These are phyloP conservation scores for Maudiozyma barnettii DNA, from an alignment of 805 yeast species.

Conservation along the genomic window DNA sequence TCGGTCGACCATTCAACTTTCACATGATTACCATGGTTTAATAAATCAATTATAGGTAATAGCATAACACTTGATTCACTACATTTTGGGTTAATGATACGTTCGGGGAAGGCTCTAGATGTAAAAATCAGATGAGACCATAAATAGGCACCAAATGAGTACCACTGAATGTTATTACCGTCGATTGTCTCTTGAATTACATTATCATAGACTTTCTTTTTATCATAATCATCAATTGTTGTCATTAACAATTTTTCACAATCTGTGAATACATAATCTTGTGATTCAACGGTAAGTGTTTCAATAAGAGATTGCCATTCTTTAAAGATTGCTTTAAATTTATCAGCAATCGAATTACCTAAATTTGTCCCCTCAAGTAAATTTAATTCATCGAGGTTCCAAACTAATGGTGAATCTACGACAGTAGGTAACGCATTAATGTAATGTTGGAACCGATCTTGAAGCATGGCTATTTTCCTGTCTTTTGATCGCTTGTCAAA, in stretches of 20 bases:
- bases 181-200: slow-evolving; percentile 12
- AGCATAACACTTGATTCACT: slow-evolving; percentile 47
- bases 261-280: too few relatives aligned
- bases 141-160: slow-evolving; percentile 53
- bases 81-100: slow-evolving; percentile 29
- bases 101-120: slow-evolving; percentile 74
- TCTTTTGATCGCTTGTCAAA: slow-evolving; percentile 20
- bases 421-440: slow-evolving; percentile 40
- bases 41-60: slow-evolving; percentile 66
- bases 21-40: slow-evolving; percentile 60
- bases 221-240: background rate
- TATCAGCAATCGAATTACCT: slow-evolving; percentile 44
- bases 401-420: slow-evolving; percentile 50
- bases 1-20: slow-evolving; percentile 57
- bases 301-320: slow-evolving; percentile 45
- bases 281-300: too few relatives aligned
- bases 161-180: slow-evolving; percentile 37
- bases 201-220: slow-evolving; percentile 5
- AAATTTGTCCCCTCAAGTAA: slow-evolving; percentile 57
- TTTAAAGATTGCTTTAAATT: slow-evolving; percentile 38
- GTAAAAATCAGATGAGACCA: slow-evolving; percentile 69
- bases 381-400: slow-evolving; percentile 45
- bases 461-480: slow-evolving; percentile 1
- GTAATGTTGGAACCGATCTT: slow-evolving; percentile 34
- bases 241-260: background rate